A percentile compares a stretch with the other conserved stretches of the same genome.
Evolutionary conservation across 768 basidiomycete genomes (phyloP).

Genomic region (Pleurotus platypus): DNA sequence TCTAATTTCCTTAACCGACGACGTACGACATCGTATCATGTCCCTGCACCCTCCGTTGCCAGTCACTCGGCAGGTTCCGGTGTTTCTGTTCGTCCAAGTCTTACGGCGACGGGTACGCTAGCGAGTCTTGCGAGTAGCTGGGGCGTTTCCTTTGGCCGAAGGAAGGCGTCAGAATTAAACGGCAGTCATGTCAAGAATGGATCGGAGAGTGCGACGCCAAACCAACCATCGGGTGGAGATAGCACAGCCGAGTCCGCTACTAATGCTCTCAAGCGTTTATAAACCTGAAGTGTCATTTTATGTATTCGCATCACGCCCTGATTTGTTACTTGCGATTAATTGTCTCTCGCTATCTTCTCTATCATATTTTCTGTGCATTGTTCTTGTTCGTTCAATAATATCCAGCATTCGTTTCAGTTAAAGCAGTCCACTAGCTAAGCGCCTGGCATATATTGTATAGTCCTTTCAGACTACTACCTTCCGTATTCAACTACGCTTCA

Average conservation of each 20-base stretch:
- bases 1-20: constrained; percentile 42
- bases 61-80: constrained; percentile 22
- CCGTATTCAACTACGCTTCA: too few relatives aligned
- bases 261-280: constrained; percentile 36
- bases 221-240: constrained; percentile 11
- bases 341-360: not conserved
- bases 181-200: constrained; percentile 20
- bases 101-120: constrained; percentile 48
- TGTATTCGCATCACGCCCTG: too few relatives aligned
- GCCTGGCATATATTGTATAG: too few relatives aligned
- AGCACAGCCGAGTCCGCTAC: constrained; percentile 29
- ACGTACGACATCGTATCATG: constrained; percentile 59
- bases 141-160: constrained; percentile 63
- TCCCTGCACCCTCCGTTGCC: constrained; percentile 44
- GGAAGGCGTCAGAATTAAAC: constrained; percentile 34
- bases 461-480: too few relatives aligned
- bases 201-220: constrained; percentile 19
- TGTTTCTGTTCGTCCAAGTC: constrained; percentile 23
- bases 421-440: too few relatives aligned
- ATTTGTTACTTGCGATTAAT: not conserved
- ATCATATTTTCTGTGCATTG: too few relatives aligned
- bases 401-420: too few relatives aligned
- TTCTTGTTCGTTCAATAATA: too few relatives aligned
- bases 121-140: constrained; percentile 61
- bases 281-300: constrained; percentile 1